Conservation (phyloP, 441 rosid species). For the Syzygium syzygioides region DNA sequence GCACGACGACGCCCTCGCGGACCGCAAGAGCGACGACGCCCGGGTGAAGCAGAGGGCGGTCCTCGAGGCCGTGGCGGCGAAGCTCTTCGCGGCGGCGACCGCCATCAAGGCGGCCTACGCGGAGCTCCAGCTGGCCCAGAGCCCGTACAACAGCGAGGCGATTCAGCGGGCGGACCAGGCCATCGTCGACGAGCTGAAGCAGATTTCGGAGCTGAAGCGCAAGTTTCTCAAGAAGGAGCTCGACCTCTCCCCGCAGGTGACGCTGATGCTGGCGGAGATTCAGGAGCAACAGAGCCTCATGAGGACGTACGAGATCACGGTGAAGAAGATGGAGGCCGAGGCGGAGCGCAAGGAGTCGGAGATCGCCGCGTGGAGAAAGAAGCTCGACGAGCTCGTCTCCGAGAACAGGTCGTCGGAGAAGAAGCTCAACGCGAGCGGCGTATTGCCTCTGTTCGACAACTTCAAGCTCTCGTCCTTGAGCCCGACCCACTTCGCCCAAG, state of each 20-base stretch:
- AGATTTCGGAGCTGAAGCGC: constrained; percentile 52
- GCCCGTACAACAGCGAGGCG: constrained; percentile 55
- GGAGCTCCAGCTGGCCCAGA: constrained; percentile 65
- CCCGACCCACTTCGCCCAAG: constrained; percentile 34
- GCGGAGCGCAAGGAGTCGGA: constrained; percentile 24
- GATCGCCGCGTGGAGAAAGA: constrained; percentile 18
- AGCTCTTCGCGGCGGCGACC: constrained; percentile 50
- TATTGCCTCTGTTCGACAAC: constrained; percentile 38
- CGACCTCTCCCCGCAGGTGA: constrained; percentile 59
- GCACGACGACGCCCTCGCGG: constrained; percentile 10
- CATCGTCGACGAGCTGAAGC: constrained; percentile 49
- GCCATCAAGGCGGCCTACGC: constrained; percentile 66
- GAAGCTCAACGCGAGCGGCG: constrained; percentile 55
- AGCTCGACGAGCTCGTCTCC: constrained; percentile 13
- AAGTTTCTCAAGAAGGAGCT: constrained; percentile 44
- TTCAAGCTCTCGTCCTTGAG: constrained; percentile 24
- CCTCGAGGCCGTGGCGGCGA: constrained; percentile 58
- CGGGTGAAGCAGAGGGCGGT: constrained; percentile 39
- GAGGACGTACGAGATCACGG: constrained; percentile 51
- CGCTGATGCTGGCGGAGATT: constrained; percentile 61
- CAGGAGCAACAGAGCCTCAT: constrained; percentile 71
- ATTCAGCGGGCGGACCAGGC: constrained; percentile 57
- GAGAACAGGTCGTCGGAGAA: constrained; percentile 42
- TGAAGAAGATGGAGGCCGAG: constrained; percentile 45
- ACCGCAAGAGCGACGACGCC: constrained; percentile 14